Evolutionary conservation across 1,284 basidiomycete species (phyloP), one percentile per base, ranked within the genome.

Genomic region (Pholiota adiposa): DNA sequence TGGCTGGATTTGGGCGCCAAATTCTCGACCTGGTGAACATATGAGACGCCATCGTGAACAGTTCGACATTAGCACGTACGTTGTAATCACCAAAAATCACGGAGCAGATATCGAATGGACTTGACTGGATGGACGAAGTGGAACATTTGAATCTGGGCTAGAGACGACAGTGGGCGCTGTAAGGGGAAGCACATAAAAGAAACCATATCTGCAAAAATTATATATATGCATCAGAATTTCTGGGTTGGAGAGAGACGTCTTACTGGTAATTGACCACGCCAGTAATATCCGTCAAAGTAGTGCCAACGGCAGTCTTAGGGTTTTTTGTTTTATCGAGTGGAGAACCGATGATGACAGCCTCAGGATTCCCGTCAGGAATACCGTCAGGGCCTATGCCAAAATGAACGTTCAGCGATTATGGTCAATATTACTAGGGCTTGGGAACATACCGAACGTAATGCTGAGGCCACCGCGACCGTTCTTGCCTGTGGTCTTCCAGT

Each of bases 51-150:
- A 19, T 11, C n/a, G 11, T 31, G 33, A 33, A 16, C 11, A 18
- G 12, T 23, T 21, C 11, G 16, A 48, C n/a, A n/a, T n/a, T n/a
- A n/a, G n/a, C n/a, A n/a, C 63, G 46, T 25, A 66, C 69, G 59
- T 88, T 88, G 69, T 88, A 89, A 67, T 86, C 84, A 3, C 84
- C 87, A 49, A 88, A 75, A 2, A 81, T 83, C n/a, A 88, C 61
- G 6, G 71, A 68, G 69, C 85, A 87, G 4, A 71, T 62, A 58
- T 82, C 76, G 0, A 63, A 64, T 16, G 64, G 67, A 7, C 72
- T 64, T 0, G 76, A 72, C 4, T 65, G 69, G 27, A 86, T 70
- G 7, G 69, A 77, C 1, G 84, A 79, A 0, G 81, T 19, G 73
- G 69, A 3, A 79, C 72, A 4, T 63, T 67, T 21, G 69, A 60